phyloP scores from a whole-genome alignment of 2,329 filamentous ascomycete genomes.

The Didymella pomorum region DNA sequence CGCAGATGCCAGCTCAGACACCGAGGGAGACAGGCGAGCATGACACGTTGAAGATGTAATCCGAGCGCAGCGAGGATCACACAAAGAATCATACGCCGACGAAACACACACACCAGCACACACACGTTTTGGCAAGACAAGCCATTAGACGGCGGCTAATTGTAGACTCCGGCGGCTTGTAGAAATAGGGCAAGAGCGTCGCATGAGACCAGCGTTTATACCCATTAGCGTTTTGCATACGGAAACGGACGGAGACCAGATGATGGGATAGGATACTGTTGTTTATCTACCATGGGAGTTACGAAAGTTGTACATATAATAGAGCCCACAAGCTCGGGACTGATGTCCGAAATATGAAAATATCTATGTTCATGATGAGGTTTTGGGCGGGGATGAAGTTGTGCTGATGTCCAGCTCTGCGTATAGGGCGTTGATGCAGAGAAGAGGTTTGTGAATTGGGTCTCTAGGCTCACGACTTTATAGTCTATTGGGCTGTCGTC shows the following conservation, averaged over 20 bases:
- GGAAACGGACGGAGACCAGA: not conserved
- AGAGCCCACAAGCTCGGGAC: slow-evolving; percentile 14
- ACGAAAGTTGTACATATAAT: slow-evolving; percentile 11
- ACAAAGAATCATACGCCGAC: too few relatives aligned
- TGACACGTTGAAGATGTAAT: slow-evolving; percentile 5
- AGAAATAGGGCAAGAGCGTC: not conserved
- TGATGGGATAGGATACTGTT: not conserved
- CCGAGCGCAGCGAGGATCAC: not conserved
- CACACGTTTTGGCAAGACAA: not conserved
- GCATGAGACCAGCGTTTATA: slow-evolving; percentile 23
- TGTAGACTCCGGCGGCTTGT: too few relatives aligned
- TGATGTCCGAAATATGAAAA: slow-evolving; percentile 14
- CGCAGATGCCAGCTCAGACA: slow-evolving; percentile 7
- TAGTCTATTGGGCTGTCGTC: too few relatives aligned
- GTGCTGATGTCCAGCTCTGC: too few relatives aligned
- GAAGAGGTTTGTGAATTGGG: too few relatives aligned
- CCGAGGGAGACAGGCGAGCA: slow-evolving; percentile 8
- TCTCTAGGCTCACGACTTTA: too few relatives aligned
- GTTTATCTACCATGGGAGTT: not conserved
- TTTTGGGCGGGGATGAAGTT: too few relatives aligned
- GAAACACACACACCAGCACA: not conserved
- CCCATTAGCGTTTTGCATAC: slow-evolving; percentile 26
- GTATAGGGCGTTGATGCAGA: too few relatives aligned
- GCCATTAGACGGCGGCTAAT: slow-evolving; percentile 1
- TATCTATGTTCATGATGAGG: not conserved